These are phyloP conservation scores for Stropharia rugosoannulata DNA, from an alignment of 768 basidiomycete genomes.

Conservation along the genomic window DNA sequence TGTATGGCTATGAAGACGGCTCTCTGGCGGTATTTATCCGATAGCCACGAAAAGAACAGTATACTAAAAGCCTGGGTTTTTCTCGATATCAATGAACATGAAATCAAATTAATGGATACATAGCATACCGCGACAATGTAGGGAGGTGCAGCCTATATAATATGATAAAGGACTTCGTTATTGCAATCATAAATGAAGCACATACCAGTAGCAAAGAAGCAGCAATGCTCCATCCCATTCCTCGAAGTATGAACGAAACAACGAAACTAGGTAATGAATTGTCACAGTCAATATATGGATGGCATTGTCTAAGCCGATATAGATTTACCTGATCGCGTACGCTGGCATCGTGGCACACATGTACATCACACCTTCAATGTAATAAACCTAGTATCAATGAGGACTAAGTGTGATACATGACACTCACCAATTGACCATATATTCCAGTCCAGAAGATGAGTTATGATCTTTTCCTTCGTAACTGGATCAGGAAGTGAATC, in stretches of 20 bases:
- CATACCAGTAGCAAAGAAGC: slow-evolving; percentile 42
- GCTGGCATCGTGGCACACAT: slow-evolving; percentile 50
- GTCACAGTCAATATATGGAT: background rate
- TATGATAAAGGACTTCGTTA: background rate
- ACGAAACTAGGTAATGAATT: slow-evolving; percentile 34
- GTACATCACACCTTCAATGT: slow-evolving; percentile 41
- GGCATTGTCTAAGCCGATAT: slow-evolving; percentile 1
- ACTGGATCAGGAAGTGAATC: slow-evolving; percentile 46
- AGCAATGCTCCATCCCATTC: slow-evolving; percentile 46
- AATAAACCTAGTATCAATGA: background rate
- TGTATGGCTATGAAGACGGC: slow-evolving; percentile 43
- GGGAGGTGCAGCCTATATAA: slow-evolving; percentile 45
- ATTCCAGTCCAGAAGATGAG: slow-evolving; percentile 46
- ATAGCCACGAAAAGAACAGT: slow-evolving; percentile 44
- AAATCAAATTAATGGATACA: background rate
- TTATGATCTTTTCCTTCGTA: slow-evolving; percentile 31
- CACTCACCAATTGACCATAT: slow-evolving; percentile 43
- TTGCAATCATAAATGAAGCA: background rate
- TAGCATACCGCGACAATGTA: slow-evolving; percentile 44
- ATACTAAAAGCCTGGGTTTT: slow-evolving; percentile 33
- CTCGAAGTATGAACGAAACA: slow-evolving; percentile 44
- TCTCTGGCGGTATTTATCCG: slow-evolving; percentile 43
- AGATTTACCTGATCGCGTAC: slow-evolving; percentile 44
- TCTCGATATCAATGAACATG: slow-evolving; percentile 7
- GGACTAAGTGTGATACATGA: background rate